A percentile compares a stretch with the other conserved stretches of the same genome.
These are phyloP conservation scores for Wallacemonas sp. DNA, from an alignment of 208 protist species.

Conservation along the genomic window DNA sequence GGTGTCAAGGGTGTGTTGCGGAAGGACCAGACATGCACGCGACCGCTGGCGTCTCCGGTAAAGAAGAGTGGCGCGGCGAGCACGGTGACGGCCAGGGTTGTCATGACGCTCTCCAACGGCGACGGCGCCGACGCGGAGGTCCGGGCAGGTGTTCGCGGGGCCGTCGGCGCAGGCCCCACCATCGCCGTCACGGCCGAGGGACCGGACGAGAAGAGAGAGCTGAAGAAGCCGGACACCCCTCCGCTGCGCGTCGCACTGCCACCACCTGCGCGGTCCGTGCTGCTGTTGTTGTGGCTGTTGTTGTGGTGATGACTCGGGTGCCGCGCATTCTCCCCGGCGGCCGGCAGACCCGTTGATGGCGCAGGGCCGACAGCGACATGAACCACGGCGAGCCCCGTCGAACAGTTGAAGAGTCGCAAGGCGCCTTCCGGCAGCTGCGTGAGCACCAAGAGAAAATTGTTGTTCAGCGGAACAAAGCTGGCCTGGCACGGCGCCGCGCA, in stretches of 20 bases:
- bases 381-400: conserved; percentile 56
- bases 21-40: conserved; percentile 56
- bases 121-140: background rate
- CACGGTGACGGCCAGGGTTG: conserved; percentile 41
- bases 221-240: conserved; percentile 7
- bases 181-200: background rate
- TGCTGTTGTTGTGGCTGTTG: background rate
- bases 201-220: background rate
- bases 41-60: conserved; percentile 45
- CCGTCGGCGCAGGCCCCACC: background rate
- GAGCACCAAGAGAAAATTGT: conserved; percentile 69
- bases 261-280: background rate
- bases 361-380: background rate
- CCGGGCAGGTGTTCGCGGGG: background rate
- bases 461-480: conserved; percentile 70
- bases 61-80: conserved; percentile 61
- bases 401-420: conserved; percentile 66
- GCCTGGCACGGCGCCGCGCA: conserved; percentile 33
- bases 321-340: no score
- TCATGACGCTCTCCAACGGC: conserved; percentile 20
- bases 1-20: conserved; percentile 28
- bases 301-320: background rate
- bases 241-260: background rate
- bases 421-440: conserved; percentile 32
- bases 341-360: no score